Evolutionary conservation across 352 stramenopile genomes (phyloP), one percentile per base, ranked within the genome.

Genomic region (Phytophthora boehmeriae): DNA sequence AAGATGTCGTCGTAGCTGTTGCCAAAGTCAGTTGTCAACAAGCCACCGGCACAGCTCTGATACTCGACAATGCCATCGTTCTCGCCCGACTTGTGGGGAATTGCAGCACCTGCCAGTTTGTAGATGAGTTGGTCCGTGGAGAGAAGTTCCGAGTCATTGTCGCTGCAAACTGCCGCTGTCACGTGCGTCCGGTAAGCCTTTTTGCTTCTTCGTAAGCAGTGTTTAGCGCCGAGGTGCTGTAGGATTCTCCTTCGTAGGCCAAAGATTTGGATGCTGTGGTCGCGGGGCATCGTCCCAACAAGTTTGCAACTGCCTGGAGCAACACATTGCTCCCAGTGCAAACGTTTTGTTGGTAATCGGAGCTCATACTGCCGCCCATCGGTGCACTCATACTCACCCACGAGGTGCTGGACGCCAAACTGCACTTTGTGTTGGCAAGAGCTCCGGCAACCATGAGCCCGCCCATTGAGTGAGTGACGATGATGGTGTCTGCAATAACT

Each of bases 31-130:
- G 54, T 59, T 2, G 42, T 39, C 0, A 64, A 22, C 1, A 83
- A 57, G 0, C 65, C 75, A 8, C 28, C 71, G 5, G 49, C 38
- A 46, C 78, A 88, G 53, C 75, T 85, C 11, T 77, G 48, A 48
- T 63, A 81, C 53, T 82, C 75, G 4, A 87, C 59, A 2, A 73
- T 58, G 27, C 59, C 65, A 28, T 69, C 65, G 34, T 74, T 76
- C 38, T 64, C 44, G 16, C 22, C 42, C 38, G 70, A 75, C 23
- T 75, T 63, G 64, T 79, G 69, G 10, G 58, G 61, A 25, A 71
- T 74, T 34, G 61, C 11, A 16, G 23, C 38, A 2, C 64, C 59
- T 14, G 66, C 25, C 14, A 68, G 36, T 43, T 51, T 54, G 1
- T 73, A 68, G 28, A 51, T 23, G 1, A 27, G n/a, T 48, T 67